Percentiles rank a stretch among this genome's conserved stretches.
These are phyloP conservation scores for Lenwebbia sp. DNA, from an alignment of 345 rosid species.

Conservation along the genomic window DNA sequence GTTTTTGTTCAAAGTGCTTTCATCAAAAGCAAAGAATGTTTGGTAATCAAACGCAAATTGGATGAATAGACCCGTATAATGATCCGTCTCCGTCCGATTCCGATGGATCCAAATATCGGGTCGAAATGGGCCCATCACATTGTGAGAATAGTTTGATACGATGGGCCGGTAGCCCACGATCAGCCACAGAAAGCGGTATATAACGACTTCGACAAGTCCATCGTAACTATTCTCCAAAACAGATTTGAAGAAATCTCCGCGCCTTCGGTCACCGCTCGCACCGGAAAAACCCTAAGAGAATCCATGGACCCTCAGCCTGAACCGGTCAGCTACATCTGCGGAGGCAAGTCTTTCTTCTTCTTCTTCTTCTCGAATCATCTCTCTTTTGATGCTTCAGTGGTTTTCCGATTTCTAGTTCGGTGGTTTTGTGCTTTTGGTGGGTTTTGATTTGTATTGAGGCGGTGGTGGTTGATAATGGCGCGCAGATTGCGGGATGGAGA, in stretches of 20 bases:
- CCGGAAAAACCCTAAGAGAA: not conserved
- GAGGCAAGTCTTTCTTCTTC: conserved; percentile 21
- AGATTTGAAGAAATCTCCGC: not conserved
- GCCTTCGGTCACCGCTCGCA: not conserved
- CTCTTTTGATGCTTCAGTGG: not conserved
- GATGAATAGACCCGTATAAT: not conserved
- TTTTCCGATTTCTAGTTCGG: too few relatives aligned
- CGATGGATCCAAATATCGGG: not conserved
- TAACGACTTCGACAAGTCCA: rapidly evolving
- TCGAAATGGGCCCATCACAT: not conserved
- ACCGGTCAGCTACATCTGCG: conserved; percentile 81
- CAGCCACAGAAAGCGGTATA: not conserved
- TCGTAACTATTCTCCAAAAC: not conserved
- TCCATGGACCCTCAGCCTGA: conserved; percentile 81
- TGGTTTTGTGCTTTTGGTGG: not conserved
- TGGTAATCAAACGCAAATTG: not conserved
- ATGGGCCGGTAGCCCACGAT: not conserved
- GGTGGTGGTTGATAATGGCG: not conserved
- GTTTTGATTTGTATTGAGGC: not conserved
- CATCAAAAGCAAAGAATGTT: not conserved
- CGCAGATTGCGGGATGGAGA: conserved; percentile 78
- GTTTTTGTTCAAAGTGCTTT: too few relatives aligned
- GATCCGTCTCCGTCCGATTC: not conserved
- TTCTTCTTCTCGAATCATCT: not conserved
- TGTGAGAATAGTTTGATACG: not conserved